Percentiles rank a stretch among this genome's conserved stretches.
Conservation (phyloP, 1,139 yeast genomes). For the Saccharomyces hybrid region DNA sequence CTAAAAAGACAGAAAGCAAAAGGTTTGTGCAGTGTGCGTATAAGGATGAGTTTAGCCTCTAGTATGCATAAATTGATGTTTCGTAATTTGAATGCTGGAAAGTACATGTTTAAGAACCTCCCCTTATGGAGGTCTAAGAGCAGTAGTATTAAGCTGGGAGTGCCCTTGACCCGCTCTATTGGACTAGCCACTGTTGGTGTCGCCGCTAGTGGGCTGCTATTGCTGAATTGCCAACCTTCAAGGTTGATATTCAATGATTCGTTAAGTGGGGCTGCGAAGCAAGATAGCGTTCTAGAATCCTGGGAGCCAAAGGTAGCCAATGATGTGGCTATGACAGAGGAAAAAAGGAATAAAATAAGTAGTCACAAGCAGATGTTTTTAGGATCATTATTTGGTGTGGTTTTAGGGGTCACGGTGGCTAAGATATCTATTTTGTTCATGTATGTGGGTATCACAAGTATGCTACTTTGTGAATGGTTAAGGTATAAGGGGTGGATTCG, state of each 20-base stretch:
- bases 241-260: conserved; percentile 3
- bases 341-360: conserved; percentile 5
- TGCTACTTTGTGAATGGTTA: conserved; percentile 21
- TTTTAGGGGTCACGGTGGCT: conserved; percentile 17
- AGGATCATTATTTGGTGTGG: conserved; percentile 22
- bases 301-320: conserved; percentile 1
- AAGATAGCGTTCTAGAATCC: background rate
- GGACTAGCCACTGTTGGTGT: conserved; percentile 1
- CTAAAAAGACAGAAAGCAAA: background rate
- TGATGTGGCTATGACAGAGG: background rate
- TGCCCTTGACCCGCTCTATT: background rate
- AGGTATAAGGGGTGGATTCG: conserved; percentile 14
- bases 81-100: background rate
- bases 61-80: background rate
- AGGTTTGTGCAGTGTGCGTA: background rate
- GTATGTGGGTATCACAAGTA: conserved; percentile 14
- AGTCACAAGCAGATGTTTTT: conserved; percentile 20
- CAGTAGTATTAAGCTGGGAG: background rate
- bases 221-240: background rate
- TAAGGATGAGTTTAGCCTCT: background rate
- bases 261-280: background rate
- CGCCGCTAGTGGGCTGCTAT: background rate
- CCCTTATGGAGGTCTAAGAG: background rate
- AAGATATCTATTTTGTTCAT: conserved; percentile 17
- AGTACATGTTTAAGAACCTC: background rate